Evolutionary conservation across 108 stramenopile species (phyloP).

Genomic region (Fistulifera pelliculosa): DNA sequence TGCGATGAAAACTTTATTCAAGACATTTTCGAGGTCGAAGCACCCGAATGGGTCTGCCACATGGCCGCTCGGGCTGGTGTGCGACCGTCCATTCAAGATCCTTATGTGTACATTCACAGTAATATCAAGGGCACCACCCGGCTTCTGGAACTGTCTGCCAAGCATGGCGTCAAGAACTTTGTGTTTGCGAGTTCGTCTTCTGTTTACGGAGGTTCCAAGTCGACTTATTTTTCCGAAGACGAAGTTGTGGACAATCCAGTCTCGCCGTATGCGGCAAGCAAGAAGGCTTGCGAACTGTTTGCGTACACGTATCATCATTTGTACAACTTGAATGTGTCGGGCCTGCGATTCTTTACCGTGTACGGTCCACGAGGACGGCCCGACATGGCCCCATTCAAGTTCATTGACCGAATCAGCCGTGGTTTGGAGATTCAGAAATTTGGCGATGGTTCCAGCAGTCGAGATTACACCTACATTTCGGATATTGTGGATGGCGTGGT

Average conservation of each 20-base stretch:
- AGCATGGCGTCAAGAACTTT: slow-evolving; percentile 86
- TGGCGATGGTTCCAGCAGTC: slow-evolving; percentile 84
- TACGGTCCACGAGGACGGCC: slow-evolving; percentile 96
- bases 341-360: slow-evolving; percentile 97
- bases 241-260: slow-evolving; percentile 89
- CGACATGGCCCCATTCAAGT: slow-evolving; percentile 99
- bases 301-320: slow-evolving; percentile 97
- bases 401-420: slow-evolving; percentile 87
- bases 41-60: slow-evolving; percentile 82
- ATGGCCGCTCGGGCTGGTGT: slow-evolving; percentile 94
- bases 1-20: slow-evolving; percentile 83
- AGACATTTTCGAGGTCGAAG: slow-evolving; percentile 48
- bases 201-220: slow-evolving; percentile 93
- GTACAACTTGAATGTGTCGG: slow-evolving; percentile 87
- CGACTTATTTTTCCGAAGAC: slow-evolving; percentile 77
- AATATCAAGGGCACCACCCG: slow-evolving; percentile 95
- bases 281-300: slow-evolving; percentile 95
- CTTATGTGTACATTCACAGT: slow-evolving; percentile 93
- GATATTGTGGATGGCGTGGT: slow-evolving; percentile 99
- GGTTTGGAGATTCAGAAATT: slow-evolving; percentile 93
- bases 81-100: slow-evolving; percentile 91
- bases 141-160: slow-evolving; percentile 82
- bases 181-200: slow-evolving; percentile 91
- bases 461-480: slow-evolving; percentile 97
- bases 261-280: slow-evolving; percentile 48